phyloP scores from a whole-genome alignment of 2,329 filamentous ascomycete species.

The Chrysoporthe puriensis region DNA sequence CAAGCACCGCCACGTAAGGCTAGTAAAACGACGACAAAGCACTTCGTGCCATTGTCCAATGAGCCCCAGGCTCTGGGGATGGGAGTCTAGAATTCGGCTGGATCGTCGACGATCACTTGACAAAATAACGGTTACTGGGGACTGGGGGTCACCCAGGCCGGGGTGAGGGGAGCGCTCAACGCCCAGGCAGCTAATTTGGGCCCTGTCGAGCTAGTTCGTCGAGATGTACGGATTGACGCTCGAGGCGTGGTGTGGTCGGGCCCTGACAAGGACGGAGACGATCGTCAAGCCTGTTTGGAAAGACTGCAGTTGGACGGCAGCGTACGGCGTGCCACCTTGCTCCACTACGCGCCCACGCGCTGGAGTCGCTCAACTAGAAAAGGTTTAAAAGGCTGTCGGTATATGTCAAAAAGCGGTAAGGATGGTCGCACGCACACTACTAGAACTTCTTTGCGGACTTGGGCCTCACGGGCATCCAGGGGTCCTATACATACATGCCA shows the following conservation, averaged over 20 bases:
- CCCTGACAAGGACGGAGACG: slow-evolving; percentile 1
- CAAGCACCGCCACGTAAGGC: neutral
- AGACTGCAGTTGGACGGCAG: neutral
- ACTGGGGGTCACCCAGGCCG: neutral
- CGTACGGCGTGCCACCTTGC: neutral
- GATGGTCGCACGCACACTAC: neutral
- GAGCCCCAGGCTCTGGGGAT: neutral
- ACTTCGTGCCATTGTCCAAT: slow-evolving; percentile 3
- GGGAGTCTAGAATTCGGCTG: neutral
- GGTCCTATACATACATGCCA: neutral
- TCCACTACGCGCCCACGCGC: neutral
- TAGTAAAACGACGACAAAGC: neutral
- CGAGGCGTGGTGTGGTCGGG: neutral
- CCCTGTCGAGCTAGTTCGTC: neutral
- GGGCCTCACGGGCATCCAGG: neutral
- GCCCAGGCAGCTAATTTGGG: neutral
- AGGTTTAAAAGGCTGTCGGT: neutral
- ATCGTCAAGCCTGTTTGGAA: neutral
- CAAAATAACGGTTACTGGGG: neutral
- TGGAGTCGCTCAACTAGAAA: neutral
- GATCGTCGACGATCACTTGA: slow-evolving; percentile 1
- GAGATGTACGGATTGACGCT: neutral
- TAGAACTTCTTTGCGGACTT: neutral
- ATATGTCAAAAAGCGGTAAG: neutral
- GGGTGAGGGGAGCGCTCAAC: neutral